Evolutionary conservation across 192 early-diverging fungal genomes (phyloP).

Genomic region (Coemansia sp.): DNA sequence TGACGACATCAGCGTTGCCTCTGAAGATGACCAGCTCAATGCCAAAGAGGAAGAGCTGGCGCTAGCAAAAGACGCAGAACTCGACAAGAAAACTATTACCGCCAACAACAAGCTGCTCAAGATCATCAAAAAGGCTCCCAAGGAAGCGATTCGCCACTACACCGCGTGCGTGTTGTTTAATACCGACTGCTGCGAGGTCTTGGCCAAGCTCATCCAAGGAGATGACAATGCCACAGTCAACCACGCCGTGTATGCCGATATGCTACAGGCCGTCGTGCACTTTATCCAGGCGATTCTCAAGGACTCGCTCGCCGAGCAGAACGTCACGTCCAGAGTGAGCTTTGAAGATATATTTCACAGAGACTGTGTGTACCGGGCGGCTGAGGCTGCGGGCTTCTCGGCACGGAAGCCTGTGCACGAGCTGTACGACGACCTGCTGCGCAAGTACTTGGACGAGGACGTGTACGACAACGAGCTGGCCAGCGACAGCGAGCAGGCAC

Average conservation of each 20-base stretch:
- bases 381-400: not conserved
- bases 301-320: not conserved
- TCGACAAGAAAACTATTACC: not conserved
- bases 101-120: not conserved
- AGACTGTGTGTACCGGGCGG: not conserved
- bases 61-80: slow-evolving; percentile 1
- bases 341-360: not conserved
- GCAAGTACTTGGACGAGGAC: slow-evolving; percentile 7
- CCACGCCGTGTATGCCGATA: not conserved
- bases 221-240: slow-evolving; percentile 1
- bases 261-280: not conserved
- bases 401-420: not conserved
- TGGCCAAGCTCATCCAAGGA: slow-evolving; percentile 6
- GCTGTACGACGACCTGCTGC: slow-evolving; percentile 2
- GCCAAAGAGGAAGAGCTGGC: not conserved
- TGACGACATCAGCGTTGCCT: not conserved
- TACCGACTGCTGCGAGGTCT: not conserved
- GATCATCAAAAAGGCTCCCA: not conserved
- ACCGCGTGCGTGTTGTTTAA: not conserved
- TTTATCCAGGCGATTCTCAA: not conserved
- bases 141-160: not conserved
- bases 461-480: not conserved
- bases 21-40: not conserved
- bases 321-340: no score
- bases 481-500: not conserved